Conservation (phyloP, 108 stramenopile species). For the Conticribra weissflogii region DNA sequence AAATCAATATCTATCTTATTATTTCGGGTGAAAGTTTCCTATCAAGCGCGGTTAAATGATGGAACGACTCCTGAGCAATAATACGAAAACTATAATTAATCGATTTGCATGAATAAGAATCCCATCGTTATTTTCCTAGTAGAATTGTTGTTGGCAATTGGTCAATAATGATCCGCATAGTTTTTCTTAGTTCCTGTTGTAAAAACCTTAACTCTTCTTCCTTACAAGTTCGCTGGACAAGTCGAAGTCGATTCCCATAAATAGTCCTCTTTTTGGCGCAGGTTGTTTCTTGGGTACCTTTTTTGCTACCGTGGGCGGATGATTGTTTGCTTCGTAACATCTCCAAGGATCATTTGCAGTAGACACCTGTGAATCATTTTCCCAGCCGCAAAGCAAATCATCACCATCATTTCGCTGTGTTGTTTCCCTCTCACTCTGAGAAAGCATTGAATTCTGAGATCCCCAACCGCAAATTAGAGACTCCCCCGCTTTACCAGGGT, state of each 20-base stretch:
- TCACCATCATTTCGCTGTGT: neutral
- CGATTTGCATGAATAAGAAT: conserved; percentile 4
- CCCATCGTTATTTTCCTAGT: neutral
- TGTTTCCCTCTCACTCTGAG: neutral
- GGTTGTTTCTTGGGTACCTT: neutral
- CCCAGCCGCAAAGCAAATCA: conserved; percentile 9
- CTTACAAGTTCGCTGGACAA: too few species aligned
- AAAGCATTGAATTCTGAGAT: neutral
- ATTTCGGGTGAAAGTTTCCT: neutral
- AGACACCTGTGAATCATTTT: neutral
- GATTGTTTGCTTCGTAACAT: neutral
- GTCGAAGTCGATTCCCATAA: too few species aligned
- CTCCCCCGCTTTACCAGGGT: neutral
- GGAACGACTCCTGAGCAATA: too few species aligned
- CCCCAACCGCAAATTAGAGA: conserved; percentile 14
- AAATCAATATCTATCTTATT: neutral
- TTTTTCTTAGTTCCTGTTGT: too few species aligned
- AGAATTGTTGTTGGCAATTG: too few species aligned
- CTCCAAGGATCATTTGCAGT: conserved; percentile 1
- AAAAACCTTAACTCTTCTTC: too few species aligned
- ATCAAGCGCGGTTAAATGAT: too few species aligned
- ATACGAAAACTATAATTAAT: too few species aligned
- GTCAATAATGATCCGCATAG: too few species aligned
- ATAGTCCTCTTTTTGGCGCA: neutral
- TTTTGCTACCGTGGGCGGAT: neutral